These are phyloP conservation scores for Penicillium macrosclerotiorum DNA, from an alignment of 495 filamentous ascomycete genomes.

Conservation along the genomic window DNA sequence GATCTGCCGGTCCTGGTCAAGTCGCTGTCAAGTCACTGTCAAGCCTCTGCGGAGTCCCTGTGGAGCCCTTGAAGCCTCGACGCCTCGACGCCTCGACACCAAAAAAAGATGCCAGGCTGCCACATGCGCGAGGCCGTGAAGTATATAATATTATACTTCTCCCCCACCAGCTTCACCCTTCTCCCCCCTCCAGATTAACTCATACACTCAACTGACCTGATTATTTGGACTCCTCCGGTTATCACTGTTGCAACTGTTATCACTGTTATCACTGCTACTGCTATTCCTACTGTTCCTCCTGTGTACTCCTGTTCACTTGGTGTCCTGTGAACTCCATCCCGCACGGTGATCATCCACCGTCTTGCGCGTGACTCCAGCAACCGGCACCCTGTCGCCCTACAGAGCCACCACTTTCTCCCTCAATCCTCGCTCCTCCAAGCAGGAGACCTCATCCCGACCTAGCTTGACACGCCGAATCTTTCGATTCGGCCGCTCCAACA, in stretches of 20 bases:
- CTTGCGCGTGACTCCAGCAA: constrained; percentile 21
- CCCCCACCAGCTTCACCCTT: not conserved
- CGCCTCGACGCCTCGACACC: too few relatives aligned
- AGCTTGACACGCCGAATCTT: constrained; percentile 16
- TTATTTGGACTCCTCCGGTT: not conserved
- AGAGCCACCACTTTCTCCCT: constrained; percentile 27
- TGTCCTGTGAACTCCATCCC: too few relatives aligned
- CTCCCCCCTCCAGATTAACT: not conserved
- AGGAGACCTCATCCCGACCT: constrained; percentile 22
- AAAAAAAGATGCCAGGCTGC: not conserved
- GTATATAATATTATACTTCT: constrained; percentile 9
- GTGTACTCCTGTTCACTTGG: not conserved
- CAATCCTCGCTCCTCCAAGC: constrained; percentile 17
- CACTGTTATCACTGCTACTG: too few relatives aligned
- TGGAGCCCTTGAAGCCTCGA: too few relatives aligned
- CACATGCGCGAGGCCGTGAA: constrained; percentile 12
- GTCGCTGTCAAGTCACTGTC: too few relatives aligned
- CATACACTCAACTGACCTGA: not conserved
- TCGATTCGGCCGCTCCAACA: constrained; percentile 25
- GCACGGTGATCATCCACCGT: constrained; percentile 14
- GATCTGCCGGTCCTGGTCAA: too few relatives aligned
- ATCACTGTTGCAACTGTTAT: too few relatives aligned
- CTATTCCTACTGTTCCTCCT: not conserved
- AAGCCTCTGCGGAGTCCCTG: too few relatives aligned
- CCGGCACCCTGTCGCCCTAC: constrained; percentile 38